These are phyloP conservation scores for Tylopilus rubrobrunneus DNA, from an alignment of 768 basidiomycete genomes.

Conservation along the genomic window DNA sequence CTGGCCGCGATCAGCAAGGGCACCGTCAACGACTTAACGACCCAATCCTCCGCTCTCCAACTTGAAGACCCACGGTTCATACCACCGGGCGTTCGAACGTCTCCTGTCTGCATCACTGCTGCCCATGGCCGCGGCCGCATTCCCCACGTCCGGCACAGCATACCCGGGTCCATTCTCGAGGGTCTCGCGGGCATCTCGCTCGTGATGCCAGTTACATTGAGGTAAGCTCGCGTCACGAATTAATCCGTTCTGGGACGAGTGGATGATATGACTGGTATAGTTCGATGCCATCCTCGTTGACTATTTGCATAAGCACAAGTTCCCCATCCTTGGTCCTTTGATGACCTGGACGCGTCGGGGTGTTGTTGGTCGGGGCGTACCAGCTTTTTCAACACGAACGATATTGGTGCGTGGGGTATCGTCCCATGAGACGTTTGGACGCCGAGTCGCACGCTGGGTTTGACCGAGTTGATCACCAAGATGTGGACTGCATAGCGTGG, in stretches of 20 bases:
- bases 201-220: conserved; percentile 94
- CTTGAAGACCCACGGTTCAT: conserved; percentile 79
- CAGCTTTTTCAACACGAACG: conserved; percentile 99
- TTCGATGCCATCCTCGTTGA: conserved; percentile 78
- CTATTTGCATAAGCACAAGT: conserved; percentile 93
- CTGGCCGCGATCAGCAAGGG: conserved; percentile 78
- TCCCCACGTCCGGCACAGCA: conserved; percentile 67
- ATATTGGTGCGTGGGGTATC: conserved; percentile 61
- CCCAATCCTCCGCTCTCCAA: conserved; percentile 84
- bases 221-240: conserved; percentile 38
- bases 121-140: conserved; percentile 84
- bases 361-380: conserved; percentile 88
- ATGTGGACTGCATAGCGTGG: conserved; percentile 70
- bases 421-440: background rate
- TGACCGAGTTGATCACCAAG: conserved; percentile 80
- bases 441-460: conserved; percentile 43
- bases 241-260: no score
- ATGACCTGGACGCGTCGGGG: conserved; percentile 73
- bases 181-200: conserved; percentile 84
- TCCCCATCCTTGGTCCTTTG: conserved; percentile 60
- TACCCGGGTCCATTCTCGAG: conserved; percentile 75
- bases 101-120: conserved; percentile 83
- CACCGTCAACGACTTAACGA: conserved; percentile 73
- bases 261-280: conserved; percentile 31
- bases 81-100: conserved; percentile 93